Conservation (phyloP, 495 filamentous ascomycete species). For the Talaromyces thailandensis region DNA sequence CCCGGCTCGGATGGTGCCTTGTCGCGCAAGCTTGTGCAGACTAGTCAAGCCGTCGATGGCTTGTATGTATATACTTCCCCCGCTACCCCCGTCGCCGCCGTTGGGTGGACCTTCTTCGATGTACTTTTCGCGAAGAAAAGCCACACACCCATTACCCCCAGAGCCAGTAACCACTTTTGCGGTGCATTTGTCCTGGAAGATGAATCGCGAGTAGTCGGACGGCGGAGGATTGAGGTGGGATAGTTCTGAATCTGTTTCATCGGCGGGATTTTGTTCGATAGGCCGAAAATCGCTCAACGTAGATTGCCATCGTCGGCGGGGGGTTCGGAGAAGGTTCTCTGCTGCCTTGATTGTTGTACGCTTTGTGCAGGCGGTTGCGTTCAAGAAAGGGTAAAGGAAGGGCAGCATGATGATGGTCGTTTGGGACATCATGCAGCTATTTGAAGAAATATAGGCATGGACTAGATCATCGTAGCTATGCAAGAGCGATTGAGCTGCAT, state of each 20-base stretch:
- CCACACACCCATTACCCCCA: conserved; percentile 87
- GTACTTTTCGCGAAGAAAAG: conserved; percentile 85
- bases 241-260: conserved; percentile 22
- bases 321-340: conserved; percentile 11
- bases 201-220: conserved; percentile 69
- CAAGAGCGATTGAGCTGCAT: not conserved
- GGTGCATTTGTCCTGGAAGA: conserved; percentile 79
- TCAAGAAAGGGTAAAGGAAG: conserved; percentile 56
- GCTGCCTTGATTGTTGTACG: conserved; percentile 15
- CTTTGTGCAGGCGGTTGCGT: conserved; percentile 22
- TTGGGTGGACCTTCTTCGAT: conserved; percentile 86
- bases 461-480: not conserved
- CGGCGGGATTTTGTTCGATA: conserved; percentile 1
- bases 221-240: conserved; percentile 70
- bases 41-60: conserved; percentile 84
- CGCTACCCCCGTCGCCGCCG: conserved; percentile 87
- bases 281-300: conserved; percentile 14
- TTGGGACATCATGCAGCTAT: not conserved
- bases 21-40: conserved; percentile 80
- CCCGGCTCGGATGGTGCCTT: conserved; percentile 66
- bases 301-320: conserved; percentile 22
- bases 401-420: conserved; percentile 45
- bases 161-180: conserved; percentile 65
- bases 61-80: conserved; percentile 90
- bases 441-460: not conserved